Evolutionary conservation across 768 basidiomycete genomes (phyloP).

Genomic region (Tulasnella sp.): DNA sequence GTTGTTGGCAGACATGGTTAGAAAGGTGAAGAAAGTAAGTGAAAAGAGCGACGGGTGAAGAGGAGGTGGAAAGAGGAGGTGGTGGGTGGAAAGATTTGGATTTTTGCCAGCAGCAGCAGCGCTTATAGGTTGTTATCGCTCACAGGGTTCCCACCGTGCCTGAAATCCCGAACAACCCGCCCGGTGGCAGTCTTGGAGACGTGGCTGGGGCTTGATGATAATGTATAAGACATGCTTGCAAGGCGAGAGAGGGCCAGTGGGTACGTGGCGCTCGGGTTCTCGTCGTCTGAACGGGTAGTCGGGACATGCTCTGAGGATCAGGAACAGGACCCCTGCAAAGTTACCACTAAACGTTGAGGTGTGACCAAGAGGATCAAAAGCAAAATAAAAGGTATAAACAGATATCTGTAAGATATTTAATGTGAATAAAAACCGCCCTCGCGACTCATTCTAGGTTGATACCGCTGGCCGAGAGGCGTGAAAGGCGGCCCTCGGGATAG

Average conservation of each 20-base stretch:
- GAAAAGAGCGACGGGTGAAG: background rate
- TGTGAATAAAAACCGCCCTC: background rate
- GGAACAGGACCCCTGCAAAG: background rate
- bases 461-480: background rate
- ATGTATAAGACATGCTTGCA: background rate
- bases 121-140: background rate
- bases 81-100: conserved; percentile 2
- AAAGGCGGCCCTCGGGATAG: background rate
- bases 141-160: conserved; percentile 1
- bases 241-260: background rate
- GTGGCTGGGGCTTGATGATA: background rate
- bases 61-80: background rate
- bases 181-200: background rate
- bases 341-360: background rate
- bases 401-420: background rate
- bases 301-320: background rate
- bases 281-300: background rate
- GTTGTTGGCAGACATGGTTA: conserved; percentile 15
- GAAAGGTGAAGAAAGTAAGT: background rate
- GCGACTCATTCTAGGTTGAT: background rate
- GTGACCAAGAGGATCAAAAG: background rate
- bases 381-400: background rate
- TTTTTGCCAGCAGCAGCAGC: background rate
- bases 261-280: background rate
- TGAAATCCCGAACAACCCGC: background rate